phyloP scores from a whole-genome alignment of 23 red algal species.

The Gracilaria vermiculophylla region DNA sequence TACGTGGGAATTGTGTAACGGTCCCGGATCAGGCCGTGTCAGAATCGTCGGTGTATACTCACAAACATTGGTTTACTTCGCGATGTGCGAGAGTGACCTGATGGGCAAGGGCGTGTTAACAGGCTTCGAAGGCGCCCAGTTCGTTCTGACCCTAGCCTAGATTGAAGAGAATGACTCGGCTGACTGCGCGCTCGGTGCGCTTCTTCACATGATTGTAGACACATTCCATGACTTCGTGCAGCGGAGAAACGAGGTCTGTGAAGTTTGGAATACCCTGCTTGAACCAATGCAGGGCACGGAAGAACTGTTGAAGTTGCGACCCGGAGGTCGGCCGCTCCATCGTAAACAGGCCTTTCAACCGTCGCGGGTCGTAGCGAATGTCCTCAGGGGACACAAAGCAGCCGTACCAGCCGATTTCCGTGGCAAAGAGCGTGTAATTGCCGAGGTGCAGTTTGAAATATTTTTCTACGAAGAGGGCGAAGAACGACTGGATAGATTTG shows the following conservation, averaged over 20 bases:
- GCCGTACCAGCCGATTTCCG: constrained; percentile 22
- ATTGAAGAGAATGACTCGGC: neutral
- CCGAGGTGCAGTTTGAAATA: constrained; percentile 41
- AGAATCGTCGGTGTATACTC: constrained; percentile 35
- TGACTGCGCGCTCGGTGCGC: constrained; percentile 40
- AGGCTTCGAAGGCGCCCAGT: constrained; percentile 21
- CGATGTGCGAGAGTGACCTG: constrained; percentile 30
- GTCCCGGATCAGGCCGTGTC: constrained; percentile 36
- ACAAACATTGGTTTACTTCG: constrained; percentile 10
- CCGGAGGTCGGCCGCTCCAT: constrained; percentile 48
- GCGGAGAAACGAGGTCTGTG: constrained; percentile 3
- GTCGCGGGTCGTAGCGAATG: constrained; percentile 3
- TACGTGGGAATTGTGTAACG: constrained; percentile 23
- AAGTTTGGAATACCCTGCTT: constrained; percentile 51
- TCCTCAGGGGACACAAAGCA: neutral
- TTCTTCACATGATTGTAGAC: constrained; percentile 26
- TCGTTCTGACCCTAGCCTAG: constrained; percentile 20
- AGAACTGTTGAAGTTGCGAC: constrained; percentile 34
- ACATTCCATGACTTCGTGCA: constrained; percentile 51
- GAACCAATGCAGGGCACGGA: constrained; percentile 47
- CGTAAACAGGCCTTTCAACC: neutral
- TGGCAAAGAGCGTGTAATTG: constrained; percentile 30
- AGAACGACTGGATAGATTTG: neutral
- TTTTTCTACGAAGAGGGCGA: neutral
- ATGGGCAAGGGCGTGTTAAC: constrained; percentile 22